Evolutionary conservation across 495 filamentous ascomycete species (phyloP), one percentile per base, ranked within the genome.

Genomic region (Coniosporium apollinis): DNA sequence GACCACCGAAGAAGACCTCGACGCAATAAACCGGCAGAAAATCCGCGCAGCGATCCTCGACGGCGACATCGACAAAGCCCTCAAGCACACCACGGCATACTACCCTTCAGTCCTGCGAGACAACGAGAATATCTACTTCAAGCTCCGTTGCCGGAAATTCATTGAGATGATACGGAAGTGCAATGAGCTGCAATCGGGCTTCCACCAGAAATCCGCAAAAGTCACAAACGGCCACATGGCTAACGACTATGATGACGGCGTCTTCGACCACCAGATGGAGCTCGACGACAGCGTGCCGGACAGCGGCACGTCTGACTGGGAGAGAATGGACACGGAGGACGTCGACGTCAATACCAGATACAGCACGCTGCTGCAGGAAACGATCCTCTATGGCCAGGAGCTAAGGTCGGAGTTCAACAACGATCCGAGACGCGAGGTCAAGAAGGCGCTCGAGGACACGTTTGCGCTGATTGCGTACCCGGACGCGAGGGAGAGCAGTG

Each of bases 91-190:
- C 19, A 71, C 75, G 37, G 60, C 62, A 4, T 84, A 72, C 46
- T 96, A 94, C 50, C 76, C 82, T 7, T 60, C 65, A 16, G 89
- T 96, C 5, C 66, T 99, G 8, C 65, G 72, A 26, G 70, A 82
- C n/a, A 82, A 92, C 44, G 73, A 82, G 20, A 76, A 85, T 26
- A 85, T 94, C 19, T 79, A 84, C 53, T 99, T 96, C 58, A 77
- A 82, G 37, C 63, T 99, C 31, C 72, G 76, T 38, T 93, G 89
- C 49, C 70, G 83, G 43, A 93, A 87, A 55, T 92, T 94, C 49
- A 72, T 96, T 32, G 89, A 97, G 57, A 92, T 97, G 82, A 87
- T 94, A 44, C 76, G 85, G 17, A 72, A 67, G 38, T 77, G 71
- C 39, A 76, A 73, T 10, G 83, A 94, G 42, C 58, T 79, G 7